Evolutionary conservation across 2,329 filamentous ascomycete genomes (phyloP), one percentile per base, ranked within the genome.

Genomic region (Aciculosporium take): DNA sequence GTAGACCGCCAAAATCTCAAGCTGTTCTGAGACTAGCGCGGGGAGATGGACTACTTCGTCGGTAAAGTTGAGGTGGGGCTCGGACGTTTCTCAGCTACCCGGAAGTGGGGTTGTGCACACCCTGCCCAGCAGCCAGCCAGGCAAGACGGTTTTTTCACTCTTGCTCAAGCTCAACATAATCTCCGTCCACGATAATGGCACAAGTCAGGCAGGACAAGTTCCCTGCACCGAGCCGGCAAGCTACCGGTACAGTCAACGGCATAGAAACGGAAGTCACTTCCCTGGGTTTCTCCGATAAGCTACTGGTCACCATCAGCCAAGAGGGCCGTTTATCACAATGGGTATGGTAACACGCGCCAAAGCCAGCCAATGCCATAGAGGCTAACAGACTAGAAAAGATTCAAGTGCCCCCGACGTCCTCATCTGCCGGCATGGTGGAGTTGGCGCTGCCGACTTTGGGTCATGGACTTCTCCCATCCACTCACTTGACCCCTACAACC

Each of bases 241-340:
- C 68, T 12, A 67, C 69, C 1, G 79, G 80, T 3, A 56, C 67
- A 3, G 75, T 95, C 46, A 76, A 80, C 47, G 78, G 76, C 24
- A 60, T 80, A 18, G 60, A 70, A 28, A 96, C 91, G 1, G 77
- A 86, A 49, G 79, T 84, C 27, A 79, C 76, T 30, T 71, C 72
- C 9, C 68, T 87, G 41, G 76, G 71, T 52, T 96, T 96, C 62
- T 72, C 79, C 7, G 91, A 96, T 71, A 94, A 86, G 62, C 86
- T 98, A 52, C 65, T 98, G 52, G 67, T 98, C 47, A 95, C 87
- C 1, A 72, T 96, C 45, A 84, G 84, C 0, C 91, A 96, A 63
- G 75, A 81, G 46, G 89, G 88, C 6, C 75, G 81, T 45, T 65
- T 96, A 36, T 83, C 84, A 17, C 91, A 96, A 69, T 98, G 91